Percentiles rank a stretch among this genome's conserved stretches.
Evolutionary conservation across 1,284 basidiomycete genomes (phyloP).

Genomic region (Apiotrichum brassicae): DNA sequence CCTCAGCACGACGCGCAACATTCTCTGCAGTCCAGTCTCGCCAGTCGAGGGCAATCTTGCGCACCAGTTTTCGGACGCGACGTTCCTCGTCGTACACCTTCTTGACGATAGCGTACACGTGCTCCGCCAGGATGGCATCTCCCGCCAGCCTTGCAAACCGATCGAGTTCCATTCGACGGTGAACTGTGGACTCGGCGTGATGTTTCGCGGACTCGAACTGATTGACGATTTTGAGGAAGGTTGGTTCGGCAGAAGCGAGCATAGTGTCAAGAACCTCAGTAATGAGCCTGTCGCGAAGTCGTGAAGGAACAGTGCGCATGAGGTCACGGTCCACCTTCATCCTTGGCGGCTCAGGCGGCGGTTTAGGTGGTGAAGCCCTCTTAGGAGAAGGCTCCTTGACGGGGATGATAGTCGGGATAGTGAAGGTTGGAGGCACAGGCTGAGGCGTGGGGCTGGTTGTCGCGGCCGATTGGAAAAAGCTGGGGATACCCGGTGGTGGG

Average conservation of each 20-base stretch:
- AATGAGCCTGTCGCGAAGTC: conserved; percentile 23
- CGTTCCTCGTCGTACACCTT: conserved; percentile 2
- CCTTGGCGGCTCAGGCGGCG: conserved; percentile 3
- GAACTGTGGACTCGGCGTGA: conserved; percentile 13
- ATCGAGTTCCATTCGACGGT: conserved; percentile 16
- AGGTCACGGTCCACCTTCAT: conserved; percentile 9
- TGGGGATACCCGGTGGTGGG: conserved; percentile 1
- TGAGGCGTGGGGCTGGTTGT: conserved; percentile 1
- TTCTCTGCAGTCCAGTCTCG: conserved; percentile 14
- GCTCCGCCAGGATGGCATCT: conserved; percentile 12
- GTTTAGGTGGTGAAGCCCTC: neutral
- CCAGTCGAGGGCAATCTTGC: conserved; percentile 20
- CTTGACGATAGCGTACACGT: neutral
- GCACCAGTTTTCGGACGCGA: conserved; percentile 8
- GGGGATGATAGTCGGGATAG: neutral
- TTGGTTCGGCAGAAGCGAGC: conserved; percentile 13
- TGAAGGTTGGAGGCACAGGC: neutral
- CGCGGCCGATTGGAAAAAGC: conserved; percentile 18
- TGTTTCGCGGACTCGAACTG: conserved; percentile 19
- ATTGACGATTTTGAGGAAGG: conserved; percentile 18
- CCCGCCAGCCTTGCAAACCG: conserved; percentile 10
- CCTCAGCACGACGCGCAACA: conserved; percentile 12
- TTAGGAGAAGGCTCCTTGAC: conserved; percentile 1
- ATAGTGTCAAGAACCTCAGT: conserved; percentile 21
- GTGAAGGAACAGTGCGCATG: conserved; percentile 9